Evolutionary conservation across 352 stramenopile genomes (phyloP), one percentile per base, ranked within the genome.

Genomic region (Aphanomyces stellatus): DNA sequence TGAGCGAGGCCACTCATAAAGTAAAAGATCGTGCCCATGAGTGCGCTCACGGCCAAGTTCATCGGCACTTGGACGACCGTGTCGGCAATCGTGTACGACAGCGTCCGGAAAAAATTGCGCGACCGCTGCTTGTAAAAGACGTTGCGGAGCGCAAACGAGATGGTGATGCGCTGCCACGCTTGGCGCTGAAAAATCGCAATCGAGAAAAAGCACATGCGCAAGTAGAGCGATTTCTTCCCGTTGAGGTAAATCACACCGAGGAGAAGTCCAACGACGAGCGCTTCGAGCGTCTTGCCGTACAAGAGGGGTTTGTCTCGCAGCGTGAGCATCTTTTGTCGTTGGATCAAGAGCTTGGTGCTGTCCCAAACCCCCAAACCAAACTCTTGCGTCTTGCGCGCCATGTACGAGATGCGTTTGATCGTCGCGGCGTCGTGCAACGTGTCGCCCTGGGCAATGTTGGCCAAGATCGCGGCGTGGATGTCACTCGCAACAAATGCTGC

Each of bases 71-170:
- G 75, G 24, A 90, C 74, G 13, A 87, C 62, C 65, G 65, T 76
- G 41, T 81, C 74, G 0, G 79, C 88, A 53, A 96, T 81, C 8
- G 87, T 71, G 60, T 96, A 96, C 27, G 85, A 87, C 8, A 73
- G 76, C 11, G 88, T 88, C 2, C 85, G 80, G 69, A 94, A 97
- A 64, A 96, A 97, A 76, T 96, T 96, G 25, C 79, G 77, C 37
- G 88, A 76, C 0, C 80, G 76, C 33, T 97, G 89, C 69, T 95
- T 96, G 80, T 96, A 96, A 73, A 93, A 96, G 13, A 96, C 89
- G 15, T 80, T 73, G 28, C 90, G 84, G 30, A 95, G 53, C 76
- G 79, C 69, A 71, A 87, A 87, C n/a, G 72, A 69, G 30, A 88
- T 86, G 24, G 80, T 81, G 46, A 87, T 75, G 62, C 85, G 80